Conservation (phyloP, 805 yeast genomes). For the Saccharomyces mikatae region DNA sequence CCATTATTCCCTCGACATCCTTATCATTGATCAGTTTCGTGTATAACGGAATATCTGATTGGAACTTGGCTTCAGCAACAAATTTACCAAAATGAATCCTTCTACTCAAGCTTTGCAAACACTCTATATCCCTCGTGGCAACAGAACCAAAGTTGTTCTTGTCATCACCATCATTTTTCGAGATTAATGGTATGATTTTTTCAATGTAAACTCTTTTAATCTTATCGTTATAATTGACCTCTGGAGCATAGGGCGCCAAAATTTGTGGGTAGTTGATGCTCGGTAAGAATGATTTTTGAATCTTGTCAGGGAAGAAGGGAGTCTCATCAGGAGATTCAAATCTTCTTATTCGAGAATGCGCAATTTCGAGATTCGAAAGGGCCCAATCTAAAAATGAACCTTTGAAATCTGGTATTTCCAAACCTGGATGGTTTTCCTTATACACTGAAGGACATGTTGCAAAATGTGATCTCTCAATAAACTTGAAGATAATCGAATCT, state of each 20-base stretch:
- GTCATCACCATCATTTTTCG: slow-evolving; percentile 64
- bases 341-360: slow-evolving; percentile 75
- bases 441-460: slow-evolving; percentile 70
- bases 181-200: slow-evolving; percentile 66
- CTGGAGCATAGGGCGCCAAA: slow-evolving; percentile 64
- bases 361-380: slow-evolving; percentile 61
- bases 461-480: slow-evolving; percentile 90
- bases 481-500: slow-evolving; percentile 85
- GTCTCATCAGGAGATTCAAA: slow-evolving; percentile 91
- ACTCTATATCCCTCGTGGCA: slow-evolving; percentile 74
- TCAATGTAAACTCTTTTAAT: slow-evolving; percentile 62
- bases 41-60: slow-evolving; percentile 54
- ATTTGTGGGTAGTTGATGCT: slow-evolving; percentile 69
- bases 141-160: slow-evolving; percentile 83
- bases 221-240: slow-evolving; percentile 65
- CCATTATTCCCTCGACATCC: slow-evolving; percentile 67
- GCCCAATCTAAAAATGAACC: slow-evolving; percentile 89
- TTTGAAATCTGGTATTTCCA: slow-evolving; percentile 54
- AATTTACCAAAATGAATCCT: slow-evolving; percentile 95
- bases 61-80: slow-evolving; percentile 93
- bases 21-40: slow-evolving; percentile 53
- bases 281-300: slow-evolving; percentile 68
- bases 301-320: slow-evolving; percentile 71
- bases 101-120: slow-evolving; percentile 79
- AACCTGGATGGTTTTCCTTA: slow-evolving; percentile 38